Conservation (phyloP, 805 yeast species). For the Teunomyces tritomae region DNA sequence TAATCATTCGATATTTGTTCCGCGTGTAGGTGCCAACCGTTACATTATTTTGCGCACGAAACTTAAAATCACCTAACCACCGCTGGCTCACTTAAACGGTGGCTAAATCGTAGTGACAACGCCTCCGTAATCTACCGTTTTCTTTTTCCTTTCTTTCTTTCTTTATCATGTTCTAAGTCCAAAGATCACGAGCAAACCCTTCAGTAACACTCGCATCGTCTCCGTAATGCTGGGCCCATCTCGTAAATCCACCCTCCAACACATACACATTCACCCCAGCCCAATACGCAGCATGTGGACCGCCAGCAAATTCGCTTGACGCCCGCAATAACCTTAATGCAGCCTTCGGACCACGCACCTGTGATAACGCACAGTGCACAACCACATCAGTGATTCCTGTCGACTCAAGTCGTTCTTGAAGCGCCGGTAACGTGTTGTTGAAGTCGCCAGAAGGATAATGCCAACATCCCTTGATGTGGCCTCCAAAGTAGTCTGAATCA, state of each 20-base stretch:
- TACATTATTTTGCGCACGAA: not conserved
- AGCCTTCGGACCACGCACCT: slow-evolving; percentile 88
- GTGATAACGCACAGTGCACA: slow-evolving; percentile 89
- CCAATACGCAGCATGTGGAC: slow-evolving; percentile 12
- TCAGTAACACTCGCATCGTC: slow-evolving; percentile 62
- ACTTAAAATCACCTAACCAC: not conserved
- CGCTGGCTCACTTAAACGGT: slow-evolving; percentile 2
- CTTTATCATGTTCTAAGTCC: slow-evolving; percentile 19
- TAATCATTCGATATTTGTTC: too few relatives aligned
- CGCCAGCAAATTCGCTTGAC: slow-evolving; percentile 31
- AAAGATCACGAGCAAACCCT: slow-evolving; percentile 34
- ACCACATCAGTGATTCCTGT: slow-evolving; percentile 52
- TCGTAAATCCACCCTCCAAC: slow-evolving; percentile 78
- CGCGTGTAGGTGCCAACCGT: too few relatives aligned
- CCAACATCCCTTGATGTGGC: slow-evolving; percentile 58
- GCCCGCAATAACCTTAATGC: slow-evolving; percentile 61
- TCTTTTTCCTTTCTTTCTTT: too few relatives aligned
- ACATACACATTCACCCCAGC: slow-evolving; percentile 57
- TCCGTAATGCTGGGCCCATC: slow-evolving; percentile 81
- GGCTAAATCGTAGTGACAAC: not conserved
- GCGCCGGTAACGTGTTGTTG: slow-evolving; percentile 34
- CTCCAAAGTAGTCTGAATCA: slow-evolving; percentile 79
- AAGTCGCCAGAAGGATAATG: slow-evolving; percentile 56
- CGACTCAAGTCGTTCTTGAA: slow-evolving; percentile 30
- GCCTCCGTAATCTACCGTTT: not conserved